phyloP scores from a whole-genome alignment of 495 filamentous ascomycete genomes.

The Daldinia bambusicola region DNA sequence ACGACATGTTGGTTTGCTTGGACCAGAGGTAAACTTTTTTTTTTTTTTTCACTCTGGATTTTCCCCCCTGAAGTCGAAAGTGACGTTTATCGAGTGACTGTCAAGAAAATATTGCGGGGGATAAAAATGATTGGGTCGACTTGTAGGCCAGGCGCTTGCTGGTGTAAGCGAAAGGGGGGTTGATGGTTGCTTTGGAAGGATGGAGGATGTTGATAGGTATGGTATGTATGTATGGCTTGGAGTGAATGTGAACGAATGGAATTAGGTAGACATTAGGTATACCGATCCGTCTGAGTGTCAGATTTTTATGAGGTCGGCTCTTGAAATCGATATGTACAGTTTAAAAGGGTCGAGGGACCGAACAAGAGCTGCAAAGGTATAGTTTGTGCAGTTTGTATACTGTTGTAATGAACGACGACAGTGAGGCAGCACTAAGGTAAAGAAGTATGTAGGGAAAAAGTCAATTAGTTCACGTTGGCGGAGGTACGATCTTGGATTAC shows the following conservation, averaged over 20 bases:
- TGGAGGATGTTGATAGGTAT: slow-evolving; percentile 32
- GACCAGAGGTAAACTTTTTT: slow-evolving; percentile 35
- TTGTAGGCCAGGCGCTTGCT: slow-evolving; percentile 52
- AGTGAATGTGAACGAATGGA: slow-evolving; percentile 15
- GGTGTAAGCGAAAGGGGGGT: slow-evolving; percentile 46
- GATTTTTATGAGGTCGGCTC: slow-evolving; percentile 10
- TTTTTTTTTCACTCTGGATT: slow-evolving; percentile 22
- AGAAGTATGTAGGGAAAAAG: slow-evolving; percentile 7
- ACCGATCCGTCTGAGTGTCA: slow-evolving; percentile 18
- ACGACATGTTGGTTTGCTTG: slow-evolving; percentile 60
- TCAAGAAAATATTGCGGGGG: slow-evolving; percentile 36
- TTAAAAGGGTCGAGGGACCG: not conserved
- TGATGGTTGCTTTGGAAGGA: slow-evolving; percentile 28
- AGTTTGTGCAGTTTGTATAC: slow-evolving; percentile 2
- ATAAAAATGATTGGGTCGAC: slow-evolving; percentile 46
- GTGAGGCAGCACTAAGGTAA: slow-evolving; percentile 15
- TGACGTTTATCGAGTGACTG: slow-evolving; percentile 43
- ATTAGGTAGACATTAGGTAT: slow-evolving; percentile 39
- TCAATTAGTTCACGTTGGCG: slow-evolving; percentile 10
- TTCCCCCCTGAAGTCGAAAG: slow-evolving; percentile 21
- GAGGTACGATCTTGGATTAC: slow-evolving; percentile 9
- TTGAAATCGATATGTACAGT: slow-evolving; percentile 13
- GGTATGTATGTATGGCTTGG: slow-evolving; percentile 9
- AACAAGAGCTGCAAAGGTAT: slow-evolving; percentile 12
- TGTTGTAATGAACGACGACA: slow-evolving; percentile 37